A percentile compares a stretch with the other conserved stretches of the same genome.
These are phyloP conservation scores for Ustilago hordei DNA, from an alignment of 1,284 basidiomycete species.

Conservation along the genomic window DNA sequence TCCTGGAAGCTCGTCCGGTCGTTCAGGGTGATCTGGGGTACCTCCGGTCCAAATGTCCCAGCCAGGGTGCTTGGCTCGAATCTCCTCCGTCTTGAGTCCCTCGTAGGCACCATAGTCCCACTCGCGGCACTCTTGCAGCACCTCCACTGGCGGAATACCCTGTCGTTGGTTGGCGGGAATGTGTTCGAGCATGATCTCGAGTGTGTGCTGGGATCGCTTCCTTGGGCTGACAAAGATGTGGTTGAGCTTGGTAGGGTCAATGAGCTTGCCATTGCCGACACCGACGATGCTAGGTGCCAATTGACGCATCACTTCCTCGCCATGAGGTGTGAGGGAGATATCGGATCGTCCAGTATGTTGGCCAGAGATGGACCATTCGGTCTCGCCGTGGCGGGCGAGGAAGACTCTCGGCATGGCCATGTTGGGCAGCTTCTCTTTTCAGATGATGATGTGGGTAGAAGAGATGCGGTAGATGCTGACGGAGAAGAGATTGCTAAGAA, in stretches of 20 bases:
- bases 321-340: constrained; percentile 62
- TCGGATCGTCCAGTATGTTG: constrained; percentile 67
- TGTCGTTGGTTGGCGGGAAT: constrained; percentile 35
- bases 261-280: constrained; percentile 51
- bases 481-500: background rate
- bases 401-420: constrained; percentile 66
- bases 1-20: constrained; percentile 56
- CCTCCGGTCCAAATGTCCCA: constrained; percentile 68
- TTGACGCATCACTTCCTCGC: constrained; percentile 59
- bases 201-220: constrained; percentile 55
- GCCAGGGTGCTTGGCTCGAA: constrained; percentile 52
- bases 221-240: constrained; percentile 63
- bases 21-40: constrained; percentile 58
- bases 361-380: constrained; percentile 67
- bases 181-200: constrained; percentile 60
- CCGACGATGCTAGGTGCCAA: constrained; percentile 62
- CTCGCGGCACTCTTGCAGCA: constrained; percentile 62
- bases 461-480: background rate
- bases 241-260: constrained; percentile 57
- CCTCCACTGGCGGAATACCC: constrained; percentile 45
- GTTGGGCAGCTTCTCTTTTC: constrained; percentile 3
- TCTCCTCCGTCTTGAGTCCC: constrained; percentile 63
- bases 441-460: background rate
- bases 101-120: constrained; percentile 69
- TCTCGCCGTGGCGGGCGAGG: constrained; percentile 67